phyloP scores from a whole-genome alignment of 225 moss, liverwort and hornwort species.

The Straminergon stramineum region DNA sequence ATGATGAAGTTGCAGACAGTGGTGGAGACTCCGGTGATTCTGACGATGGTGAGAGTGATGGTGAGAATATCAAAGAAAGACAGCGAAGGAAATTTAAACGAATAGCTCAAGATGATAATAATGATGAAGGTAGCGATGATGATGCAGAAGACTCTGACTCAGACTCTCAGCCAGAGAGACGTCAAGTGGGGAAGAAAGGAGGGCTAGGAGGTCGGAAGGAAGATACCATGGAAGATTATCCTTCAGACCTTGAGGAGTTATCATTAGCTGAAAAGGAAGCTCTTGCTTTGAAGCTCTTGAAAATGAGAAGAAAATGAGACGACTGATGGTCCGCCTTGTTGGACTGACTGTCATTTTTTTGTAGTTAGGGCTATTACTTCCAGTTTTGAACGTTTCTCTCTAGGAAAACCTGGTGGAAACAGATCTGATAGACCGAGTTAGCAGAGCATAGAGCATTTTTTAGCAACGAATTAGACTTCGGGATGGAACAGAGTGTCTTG shows the following conservation, averaged over 20 bases:
- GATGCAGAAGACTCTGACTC: neutral
- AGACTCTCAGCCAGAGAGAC: neutral
- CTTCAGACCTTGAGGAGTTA: constrained; percentile 29
- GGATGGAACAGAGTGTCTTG: neutral
- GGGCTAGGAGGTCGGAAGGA: neutral
- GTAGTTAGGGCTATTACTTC: neutral
- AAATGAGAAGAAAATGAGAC: constrained; percentile 45
- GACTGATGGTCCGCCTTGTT: neutral
- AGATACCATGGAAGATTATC: neutral
- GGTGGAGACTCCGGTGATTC: constrained; percentile 15
- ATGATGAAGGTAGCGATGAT: neutral
- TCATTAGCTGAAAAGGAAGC: constrained; percentile 80
- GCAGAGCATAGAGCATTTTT: neutral
- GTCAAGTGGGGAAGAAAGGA: neutral
- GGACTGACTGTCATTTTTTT: neutral
- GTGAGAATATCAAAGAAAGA: constrained; percentile 23
- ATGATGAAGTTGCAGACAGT: constrained; percentile 22
- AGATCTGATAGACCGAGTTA: neutral
- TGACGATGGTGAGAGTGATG: constrained; percentile 23
- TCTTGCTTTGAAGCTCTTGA: constrained; percentile 64
- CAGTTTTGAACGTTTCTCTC: neutral
- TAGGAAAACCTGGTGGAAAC: neutral
- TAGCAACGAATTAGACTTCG: neutral
- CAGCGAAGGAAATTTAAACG: constrained; percentile 31
- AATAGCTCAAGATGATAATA: neutral